Evolutionary conservation across 1,139 yeast genomes (phyloP), one percentile per base, ranked within the genome.

Genomic region (Diutina sp.): DNA sequence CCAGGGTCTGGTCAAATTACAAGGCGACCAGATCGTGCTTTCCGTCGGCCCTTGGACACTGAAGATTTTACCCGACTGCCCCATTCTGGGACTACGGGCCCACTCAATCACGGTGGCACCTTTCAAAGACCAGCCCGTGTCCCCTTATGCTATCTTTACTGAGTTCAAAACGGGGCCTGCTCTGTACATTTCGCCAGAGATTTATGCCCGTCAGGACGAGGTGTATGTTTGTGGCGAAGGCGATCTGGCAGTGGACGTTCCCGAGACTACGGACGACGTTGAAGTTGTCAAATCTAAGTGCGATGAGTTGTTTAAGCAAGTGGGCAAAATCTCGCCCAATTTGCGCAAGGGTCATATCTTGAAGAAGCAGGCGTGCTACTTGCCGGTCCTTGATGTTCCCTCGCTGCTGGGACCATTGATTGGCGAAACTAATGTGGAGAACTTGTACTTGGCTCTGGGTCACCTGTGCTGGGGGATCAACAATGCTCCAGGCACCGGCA

Each of bases 401-500:
- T 85, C 95, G 3, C 83, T 90, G 56, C 83, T 95, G 5, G 98
- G 99, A 3, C 99, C 99, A 0, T 76, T 93, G 58, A 85, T 93
- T 61, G 99, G 99, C 55, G 91, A 88, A 65, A 91, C 98, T 0
- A 90, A 90, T 65, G 93, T 90, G 21, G 82, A 80, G 32, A 85
- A 85, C 61, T 72, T 93, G 60, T 88, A 74, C 64, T 71, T 93
- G 59, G 96, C 97, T 3, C 82, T 95, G 21, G 99, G 98, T 1
- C 99, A 93, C 69, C 86, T 96, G 25, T 93, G 98, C 71, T 93
- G 99, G 99, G 99, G 99, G 29, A 93, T 93, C 61, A 93, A 93
- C 70, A 91, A 93, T 69, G 97, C 97, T 0, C 98, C 98, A 1
- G 98, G 89, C 4, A 90, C 98, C 0, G 99, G 99, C 21, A 85